These are phyloP conservation scores for Gracilaria domingensis DNA, from an alignment of 23 red algal species.

Conservation along the genomic window DNA sequence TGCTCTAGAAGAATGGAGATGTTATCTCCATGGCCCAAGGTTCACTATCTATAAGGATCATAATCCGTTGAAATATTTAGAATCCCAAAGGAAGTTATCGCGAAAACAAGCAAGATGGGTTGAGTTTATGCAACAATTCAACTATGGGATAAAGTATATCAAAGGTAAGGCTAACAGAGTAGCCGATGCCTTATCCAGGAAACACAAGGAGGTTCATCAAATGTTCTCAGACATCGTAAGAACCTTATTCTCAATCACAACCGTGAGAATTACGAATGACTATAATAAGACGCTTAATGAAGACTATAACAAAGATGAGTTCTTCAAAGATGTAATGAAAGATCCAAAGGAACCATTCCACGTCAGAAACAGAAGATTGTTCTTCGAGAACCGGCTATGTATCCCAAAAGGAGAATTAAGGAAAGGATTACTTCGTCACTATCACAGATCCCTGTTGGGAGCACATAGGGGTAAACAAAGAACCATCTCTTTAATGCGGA, in stretches of 20 bases:
- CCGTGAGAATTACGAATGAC: neutral
- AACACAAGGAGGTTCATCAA: constrained; percentile 21
- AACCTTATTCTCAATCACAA: neutral
- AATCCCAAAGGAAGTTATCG: constrained; percentile 17
- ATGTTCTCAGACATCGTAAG: constrained; percentile 4
- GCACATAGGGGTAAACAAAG: constrained; percentile 4
- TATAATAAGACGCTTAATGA: neutral
- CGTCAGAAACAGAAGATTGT: neutral
- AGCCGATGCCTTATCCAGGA: constrained; percentile 33
- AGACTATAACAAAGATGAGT: constrained; percentile 16
- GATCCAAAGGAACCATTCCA: constrained; percentile 19
- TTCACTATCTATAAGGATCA: constrained; percentile 24
- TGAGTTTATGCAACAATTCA: constrained; percentile 6
- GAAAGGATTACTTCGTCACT: neutral
- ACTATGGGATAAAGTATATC: constrained; percentile 33
- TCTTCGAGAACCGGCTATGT: neutral
- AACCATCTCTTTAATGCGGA: constrained; percentile 28
- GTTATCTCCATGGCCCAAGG: constrained; percentile 37
- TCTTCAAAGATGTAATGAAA: constrained; percentile 6
- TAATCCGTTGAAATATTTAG: constrained; percentile 32
- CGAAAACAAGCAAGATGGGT: constrained; percentile 31
- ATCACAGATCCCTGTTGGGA: constrained; percentile 26
- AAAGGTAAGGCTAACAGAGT: constrained; percentile 44
- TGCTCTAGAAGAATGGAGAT: constrained; percentile 45
- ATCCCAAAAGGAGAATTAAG: constrained; percentile 14